Evolutionary conservation across 1,284 basidiomycete species (phyloP), one percentile per base, ranked within the genome.

Genomic region (Pseudozyma pruni): DNA sequence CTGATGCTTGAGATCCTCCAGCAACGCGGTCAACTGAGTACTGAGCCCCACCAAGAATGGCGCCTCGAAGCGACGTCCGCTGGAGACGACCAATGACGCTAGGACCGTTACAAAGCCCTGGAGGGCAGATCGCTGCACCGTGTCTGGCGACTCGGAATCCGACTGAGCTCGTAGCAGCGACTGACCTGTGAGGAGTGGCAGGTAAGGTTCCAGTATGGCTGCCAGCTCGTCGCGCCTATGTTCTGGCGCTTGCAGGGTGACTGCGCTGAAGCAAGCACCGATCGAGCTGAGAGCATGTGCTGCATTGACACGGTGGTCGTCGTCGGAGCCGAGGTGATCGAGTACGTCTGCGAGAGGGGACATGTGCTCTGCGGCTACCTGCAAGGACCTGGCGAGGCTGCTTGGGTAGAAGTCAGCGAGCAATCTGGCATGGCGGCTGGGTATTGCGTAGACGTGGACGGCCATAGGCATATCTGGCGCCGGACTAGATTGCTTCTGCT

Each of bases 311-410:
- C 23, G 43, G 8, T 16, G 5, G 14, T 38, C 33, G 2, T 47
- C 47, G 7, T 55, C 43, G 37, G 23, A 22, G n/a, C 29, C 34
- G 22, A 29, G 29, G 13, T 47, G 51, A n/a, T 54, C 51, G 8
- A 47, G n/a, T 14, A 35, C 25, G 35, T 66, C 62, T 17, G 51
- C 35, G 6, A 59, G 37, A 7, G 51, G 42, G 2, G 62, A 59
- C 47, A 55, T 44, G 47, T 66, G 56, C 39, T 66, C 62, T 3
- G 23, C 43, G 11, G 51, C 62, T 6, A 66, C 47, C 31, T 66
- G 55, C 35, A 66, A 10, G 8, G 17, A 22, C 10, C 52, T 39
- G 17, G 14, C 33, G 13, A 66, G 51, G 27, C 33, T 50, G 40
- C 47, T 23, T 1, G 51, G 17, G 19, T 50, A 51, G 40, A 16